phyloP scores from a whole-genome alignment of 345 rosid genomes.

The Citrus mangshanensis region DNA sequence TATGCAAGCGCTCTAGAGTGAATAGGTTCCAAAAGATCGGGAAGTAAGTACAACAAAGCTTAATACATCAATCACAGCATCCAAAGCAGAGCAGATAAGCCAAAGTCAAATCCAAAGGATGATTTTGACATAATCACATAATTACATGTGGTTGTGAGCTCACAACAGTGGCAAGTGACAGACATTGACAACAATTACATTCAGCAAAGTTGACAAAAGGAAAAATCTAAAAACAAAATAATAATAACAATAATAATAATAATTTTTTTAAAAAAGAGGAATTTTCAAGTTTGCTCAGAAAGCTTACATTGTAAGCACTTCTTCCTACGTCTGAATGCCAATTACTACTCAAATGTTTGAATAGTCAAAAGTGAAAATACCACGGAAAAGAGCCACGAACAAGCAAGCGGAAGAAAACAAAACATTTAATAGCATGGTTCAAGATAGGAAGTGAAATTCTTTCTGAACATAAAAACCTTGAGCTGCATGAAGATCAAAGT shows the following conservation, averaged over 20 bases:
- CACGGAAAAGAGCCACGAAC: not conserved
- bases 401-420: not conserved
- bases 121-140: not conserved
- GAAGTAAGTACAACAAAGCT: not conserved
- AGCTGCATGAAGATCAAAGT: not conserved
- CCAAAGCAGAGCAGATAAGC: not conserved
- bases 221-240: not conserved
- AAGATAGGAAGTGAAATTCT: not conserved
- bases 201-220: not conserved
- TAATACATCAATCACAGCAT: not conserved
- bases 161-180: not conserved
- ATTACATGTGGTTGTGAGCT: not conserved
- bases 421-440: not conserved
- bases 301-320: not conserved
- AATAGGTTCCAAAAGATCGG: not conserved
- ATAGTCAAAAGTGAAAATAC: not conserved
- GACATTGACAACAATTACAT: not conserved
- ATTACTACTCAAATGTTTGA: not conserved
- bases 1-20: not conserved
- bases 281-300: conserved; percentile 4
- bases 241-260: not conserved
- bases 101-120: not conserved
- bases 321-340: not conserved
- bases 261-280: not conserved
- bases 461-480: not conserved